Base-by-base conservation (phyloP, 805 yeast genomes). In the Lipomyces japonicus region DNA sequence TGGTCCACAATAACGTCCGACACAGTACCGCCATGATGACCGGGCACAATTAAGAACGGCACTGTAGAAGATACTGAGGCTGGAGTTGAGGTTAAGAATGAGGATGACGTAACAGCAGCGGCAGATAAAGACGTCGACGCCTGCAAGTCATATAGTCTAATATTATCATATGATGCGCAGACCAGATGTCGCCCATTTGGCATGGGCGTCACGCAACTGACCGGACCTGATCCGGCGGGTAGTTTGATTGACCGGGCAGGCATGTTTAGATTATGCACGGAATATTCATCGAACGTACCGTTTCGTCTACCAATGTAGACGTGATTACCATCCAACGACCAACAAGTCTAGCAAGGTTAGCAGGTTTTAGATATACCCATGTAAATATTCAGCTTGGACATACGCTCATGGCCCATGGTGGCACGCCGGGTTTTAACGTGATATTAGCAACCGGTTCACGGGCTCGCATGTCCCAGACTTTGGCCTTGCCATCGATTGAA, bases 21-120 rank as follows among this genome's bases (percentile, higher is more conserved):
- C 30, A 93, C 71, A 2, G 80, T 79, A 24, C 97, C 96, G 42
- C 98, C 97, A 63, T 87, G 96, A 66, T 93, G 97, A 0, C 98
- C 97, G 0, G 98, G 96, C 9, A 93, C 77, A 60, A 95, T 90
- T 65, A 83, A 75, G 64, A 91, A 93, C 16, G 97, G 97, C 6
- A 53, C 57, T 16, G 52, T 56, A 10, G 53, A 42, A 10, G 84
- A 63, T 12, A 59, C 61, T 14, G 58, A 50, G 61, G 57, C 51
- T 18, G 51, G 39, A 30, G 56, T 42, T 18, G 44, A 41, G 23
- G 45, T 39, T 39, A 26, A 36, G n/a, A n/a, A n/a, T n/a, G n/a
- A n/a, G 43, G 21, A 28, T 37, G 37, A 14, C 5, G 43, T 4
- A 23, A n/a, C 47, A 5, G 70, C 53, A 66, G 70, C 7, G 16